These are phyloP conservation scores for Cantharellus cinnabarinus DNA, from an alignment of 768 basidiomycete genomes.

Conservation along the genomic window DNA sequence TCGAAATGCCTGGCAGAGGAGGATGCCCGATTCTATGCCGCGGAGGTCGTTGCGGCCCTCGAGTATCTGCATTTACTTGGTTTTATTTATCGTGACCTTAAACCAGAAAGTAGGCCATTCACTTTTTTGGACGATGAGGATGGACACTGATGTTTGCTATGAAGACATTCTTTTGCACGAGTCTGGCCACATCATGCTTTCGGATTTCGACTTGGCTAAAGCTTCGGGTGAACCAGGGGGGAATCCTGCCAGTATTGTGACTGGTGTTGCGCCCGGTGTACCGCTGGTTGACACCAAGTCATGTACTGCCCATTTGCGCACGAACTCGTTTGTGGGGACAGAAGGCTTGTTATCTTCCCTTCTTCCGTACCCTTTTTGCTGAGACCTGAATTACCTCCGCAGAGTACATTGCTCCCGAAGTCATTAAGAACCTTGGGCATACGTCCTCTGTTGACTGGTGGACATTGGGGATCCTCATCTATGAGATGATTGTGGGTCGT, in stretches of 20 bases:
- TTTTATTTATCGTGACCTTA: conserved; percentile 97
- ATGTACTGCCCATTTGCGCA: conserved; percentile 93
- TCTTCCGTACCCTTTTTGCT: neutral
- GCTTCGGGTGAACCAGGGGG: conserved; percentile 74
- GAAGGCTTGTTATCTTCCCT: conserved; percentile 43
- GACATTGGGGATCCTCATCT: conserved; percentile 95
- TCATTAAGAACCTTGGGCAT: conserved; percentile 90
- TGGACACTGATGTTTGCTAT: neutral
- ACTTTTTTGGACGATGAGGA: neutral
- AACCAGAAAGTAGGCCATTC: conserved; percentile 82
- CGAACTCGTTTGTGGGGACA: conserved; percentile 97
- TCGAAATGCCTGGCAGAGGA: conserved; percentile 96
- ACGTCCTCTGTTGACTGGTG: conserved; percentile 99
- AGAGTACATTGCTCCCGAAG: conserved; percentile 99
- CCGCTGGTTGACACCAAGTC: conserved; percentile 93
- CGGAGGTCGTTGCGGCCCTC: conserved; percentile 91
- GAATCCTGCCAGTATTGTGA: conserved; percentile 70
- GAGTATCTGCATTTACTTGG: conserved; percentile 99
- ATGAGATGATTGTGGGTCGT: conserved; percentile 86
- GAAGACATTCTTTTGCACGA: conserved; percentile 93
- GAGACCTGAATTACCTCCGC: conserved; percentile 9
- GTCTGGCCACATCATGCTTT: conserved; percentile 97
- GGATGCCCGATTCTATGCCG: conserved; percentile 90
- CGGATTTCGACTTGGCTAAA: conserved; percentile 97
- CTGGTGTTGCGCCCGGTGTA: conserved; percentile 73